A percentile compares a stretch with the other conserved stretches of the same genome.
phyloP scores from a whole-genome alignment of 768 basidiomycete species.

The Vararia minispora region DNA sequence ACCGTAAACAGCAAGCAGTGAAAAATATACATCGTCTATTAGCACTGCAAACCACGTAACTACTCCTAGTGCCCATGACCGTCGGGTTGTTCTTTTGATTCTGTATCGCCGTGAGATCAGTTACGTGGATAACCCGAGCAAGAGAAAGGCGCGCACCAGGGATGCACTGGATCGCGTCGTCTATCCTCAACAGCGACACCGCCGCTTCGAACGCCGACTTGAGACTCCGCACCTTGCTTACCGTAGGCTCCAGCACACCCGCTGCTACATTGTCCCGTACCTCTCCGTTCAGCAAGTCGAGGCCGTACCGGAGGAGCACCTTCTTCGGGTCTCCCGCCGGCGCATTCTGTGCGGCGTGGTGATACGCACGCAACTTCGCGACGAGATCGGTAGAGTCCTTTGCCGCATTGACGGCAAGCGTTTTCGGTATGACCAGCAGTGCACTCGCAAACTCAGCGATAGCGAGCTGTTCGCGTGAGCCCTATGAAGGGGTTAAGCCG shows the following conservation, averaged over 20 bases:
- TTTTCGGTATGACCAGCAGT: conserved; percentile 91
- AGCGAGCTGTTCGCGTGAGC: conserved; percentile 94
- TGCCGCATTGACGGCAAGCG: conserved; percentile 93
- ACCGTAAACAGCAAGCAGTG: conserved; percentile 3
- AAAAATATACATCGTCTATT: not conserved
- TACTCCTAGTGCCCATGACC: conserved; percentile 53
- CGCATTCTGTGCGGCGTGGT: conserved; percentile 93
- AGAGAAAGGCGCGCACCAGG: conserved; percentile 57
- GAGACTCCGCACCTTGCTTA: conserved; percentile 94
- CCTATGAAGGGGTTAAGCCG: conserved; percentile 34
- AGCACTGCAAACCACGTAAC: not conserved
- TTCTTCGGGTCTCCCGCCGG: conserved; percentile 88
- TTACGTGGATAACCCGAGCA: conserved; percentile 5
- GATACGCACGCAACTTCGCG: conserved; percentile 92
- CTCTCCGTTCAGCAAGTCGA: conserved; percentile 90
- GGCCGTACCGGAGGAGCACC: conserved; percentile 79
- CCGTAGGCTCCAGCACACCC: conserved; percentile 90
- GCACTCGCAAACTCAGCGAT: conserved; percentile 98
- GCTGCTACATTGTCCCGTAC: conserved; percentile 91
- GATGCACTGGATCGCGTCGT: conserved; percentile 88
- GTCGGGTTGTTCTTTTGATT: conserved; percentile 62
- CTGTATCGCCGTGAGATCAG: no score
- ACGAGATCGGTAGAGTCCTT: conserved; percentile 98
- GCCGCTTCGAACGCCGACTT: conserved; percentile 97
- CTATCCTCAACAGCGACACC: conserved; percentile 87